Conservation (phyloP, 2,329 filamentous ascomycete species). For the Magnaporthales sp. region DNA sequence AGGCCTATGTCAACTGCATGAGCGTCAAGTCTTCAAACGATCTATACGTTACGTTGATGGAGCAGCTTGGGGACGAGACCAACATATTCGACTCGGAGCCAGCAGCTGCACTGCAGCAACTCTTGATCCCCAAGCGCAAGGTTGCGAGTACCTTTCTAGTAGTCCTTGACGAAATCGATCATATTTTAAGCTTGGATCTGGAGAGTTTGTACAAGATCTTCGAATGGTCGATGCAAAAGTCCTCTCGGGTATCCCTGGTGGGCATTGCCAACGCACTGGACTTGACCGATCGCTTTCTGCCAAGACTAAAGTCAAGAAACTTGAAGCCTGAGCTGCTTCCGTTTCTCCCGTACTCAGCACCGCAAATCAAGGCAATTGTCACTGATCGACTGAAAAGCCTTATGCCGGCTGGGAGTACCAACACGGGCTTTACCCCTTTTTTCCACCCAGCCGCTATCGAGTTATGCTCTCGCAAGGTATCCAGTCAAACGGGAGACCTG, state of each 20-base stretch:
- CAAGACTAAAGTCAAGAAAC: constrained; percentile 85
- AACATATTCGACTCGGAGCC: constrained; percentile 59
- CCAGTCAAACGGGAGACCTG: constrained; percentile 86
- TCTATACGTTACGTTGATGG: constrained; percentile 70
- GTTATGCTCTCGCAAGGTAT: constrained; percentile 88
- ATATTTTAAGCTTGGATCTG: constrained; percentile 79
- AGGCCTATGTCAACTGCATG: constrained; percentile 91
- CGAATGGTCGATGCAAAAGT: constrained; percentile 82
- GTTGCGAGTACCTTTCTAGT: constrained; percentile 64
- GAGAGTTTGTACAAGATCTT: constrained; percentile 91
- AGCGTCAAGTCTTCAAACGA: constrained; percentile 85
- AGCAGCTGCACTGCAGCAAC: constrained; percentile 55
- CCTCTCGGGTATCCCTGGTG: constrained; percentile 72
- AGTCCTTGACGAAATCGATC: constrained; percentile 89
- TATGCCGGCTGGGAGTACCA: constrained; percentile 45
- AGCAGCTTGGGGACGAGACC: constrained; percentile 49
- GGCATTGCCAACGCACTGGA: constrained; percentile 96
- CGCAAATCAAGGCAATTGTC: constrained; percentile 82
- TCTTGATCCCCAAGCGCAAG: constrained; percentile 59
- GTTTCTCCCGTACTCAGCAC: constrained; percentile 84
- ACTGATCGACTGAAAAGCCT: constrained; percentile 73
- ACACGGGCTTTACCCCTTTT: constrained; percentile 64
- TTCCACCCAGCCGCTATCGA: constrained; percentile 91
- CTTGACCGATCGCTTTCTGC: constrained; percentile 88
- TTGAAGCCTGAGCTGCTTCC: constrained; percentile 83